These are phyloP conservation scores for Hibiscus syriacus DNA, from an alignment of 345 rosid genomes.

Conservation along the genomic window DNA sequence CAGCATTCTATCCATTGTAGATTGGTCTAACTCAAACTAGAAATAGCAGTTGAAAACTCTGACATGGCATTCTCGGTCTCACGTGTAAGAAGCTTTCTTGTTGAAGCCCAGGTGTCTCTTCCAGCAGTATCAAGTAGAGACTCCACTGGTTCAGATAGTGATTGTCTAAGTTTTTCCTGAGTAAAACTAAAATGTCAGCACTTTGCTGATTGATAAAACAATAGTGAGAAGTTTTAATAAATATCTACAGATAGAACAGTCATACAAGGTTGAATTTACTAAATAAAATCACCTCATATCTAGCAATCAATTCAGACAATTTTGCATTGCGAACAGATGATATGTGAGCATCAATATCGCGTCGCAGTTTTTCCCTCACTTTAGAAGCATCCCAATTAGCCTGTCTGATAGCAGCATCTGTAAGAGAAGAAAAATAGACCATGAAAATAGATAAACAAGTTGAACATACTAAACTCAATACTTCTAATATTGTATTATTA, in stretches of 20 bases:
- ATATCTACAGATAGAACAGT: no score
- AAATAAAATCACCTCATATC: slow-evolving; percentile 39
- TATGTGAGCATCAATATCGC: slow-evolving; percentile 46
- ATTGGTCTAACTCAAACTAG: slow-evolving; percentile 52
- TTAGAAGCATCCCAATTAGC: slow-evolving; percentile 64
- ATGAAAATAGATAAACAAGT: background rate
- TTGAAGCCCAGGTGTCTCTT: no score
- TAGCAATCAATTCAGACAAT: slow-evolving; percentile 43
- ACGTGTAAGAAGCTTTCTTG: no score
- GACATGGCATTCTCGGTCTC: no score
- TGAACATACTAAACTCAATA: background rate
- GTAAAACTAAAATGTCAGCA: slow-evolving; percentile 37
- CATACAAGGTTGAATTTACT: background rate
- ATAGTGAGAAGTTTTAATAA: background rate
- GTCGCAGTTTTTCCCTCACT: slow-evolving; percentile 49
- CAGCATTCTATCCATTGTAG: slow-evolving; percentile 33
- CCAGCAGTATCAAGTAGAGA: no score
- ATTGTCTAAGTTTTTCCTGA: no score
- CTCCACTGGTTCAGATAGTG: no score
- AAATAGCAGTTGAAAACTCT: slow-evolving; percentile 18
- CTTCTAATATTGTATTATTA: background rate
- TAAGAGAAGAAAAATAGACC: slow-evolving; percentile 2
- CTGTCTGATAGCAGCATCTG: slow-evolving; percentile 55
- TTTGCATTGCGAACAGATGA: slow-evolving; percentile 38
- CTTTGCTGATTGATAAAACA: slow-evolving; percentile 12